Percentiles rank a stretch among this genome's conserved stretches.
Evolutionary conservation across 129 eudicot species (phyloP).

Genomic region (Solidago caesia): DNA sequence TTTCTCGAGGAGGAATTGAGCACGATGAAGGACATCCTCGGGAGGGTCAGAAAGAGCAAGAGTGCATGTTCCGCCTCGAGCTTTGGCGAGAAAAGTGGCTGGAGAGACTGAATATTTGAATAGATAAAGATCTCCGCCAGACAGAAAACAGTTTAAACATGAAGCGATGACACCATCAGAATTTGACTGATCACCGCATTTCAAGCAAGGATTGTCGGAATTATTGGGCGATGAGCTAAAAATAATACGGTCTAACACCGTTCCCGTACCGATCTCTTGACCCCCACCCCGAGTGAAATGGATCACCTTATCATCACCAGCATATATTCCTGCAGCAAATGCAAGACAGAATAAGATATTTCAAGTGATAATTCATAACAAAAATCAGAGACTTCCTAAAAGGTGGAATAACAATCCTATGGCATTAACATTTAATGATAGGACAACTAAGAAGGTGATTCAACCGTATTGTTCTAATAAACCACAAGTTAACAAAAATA

Average conservation of each 20-base stretch:
- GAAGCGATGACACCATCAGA: slow-evolving; percentile 77
- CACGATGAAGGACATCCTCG: slow-evolving; percentile 69
- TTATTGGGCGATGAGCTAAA: slow-evolving; percentile 66
- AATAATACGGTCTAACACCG: slow-evolving; percentile 60
- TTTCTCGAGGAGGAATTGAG: slow-evolving; percentile 65
- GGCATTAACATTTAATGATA: background rate
- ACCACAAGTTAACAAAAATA: background rate
- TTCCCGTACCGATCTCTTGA: slow-evolving; percentile 98
- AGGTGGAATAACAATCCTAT: background rate
- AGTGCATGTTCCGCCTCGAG: slow-evolving; percentile 98
- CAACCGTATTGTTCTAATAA: background rate
- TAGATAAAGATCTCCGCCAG: slow-evolving; percentile 67
- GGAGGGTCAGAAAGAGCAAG: slow-evolving; percentile 71
- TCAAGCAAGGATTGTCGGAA: slow-evolving; percentile 60
- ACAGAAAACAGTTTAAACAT: slow-evolving; percentile 88
- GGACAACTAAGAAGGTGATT: background rate
- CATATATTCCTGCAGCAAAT: slow-evolving; percentile 66
- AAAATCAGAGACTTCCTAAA: background rate
- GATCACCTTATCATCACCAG: slow-evolving; percentile 80
- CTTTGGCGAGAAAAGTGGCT: slow-evolving; percentile 72
- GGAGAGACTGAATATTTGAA: slow-evolving; percentile 63
- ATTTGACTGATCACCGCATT: slow-evolving; percentile 72
- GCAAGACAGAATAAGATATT: background rate
- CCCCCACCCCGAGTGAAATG: slow-evolving; percentile 90
- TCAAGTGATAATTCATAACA: no score